Conservation (phyloP, 768 basidiomycete species). For the Suillus placidus region DNA sequence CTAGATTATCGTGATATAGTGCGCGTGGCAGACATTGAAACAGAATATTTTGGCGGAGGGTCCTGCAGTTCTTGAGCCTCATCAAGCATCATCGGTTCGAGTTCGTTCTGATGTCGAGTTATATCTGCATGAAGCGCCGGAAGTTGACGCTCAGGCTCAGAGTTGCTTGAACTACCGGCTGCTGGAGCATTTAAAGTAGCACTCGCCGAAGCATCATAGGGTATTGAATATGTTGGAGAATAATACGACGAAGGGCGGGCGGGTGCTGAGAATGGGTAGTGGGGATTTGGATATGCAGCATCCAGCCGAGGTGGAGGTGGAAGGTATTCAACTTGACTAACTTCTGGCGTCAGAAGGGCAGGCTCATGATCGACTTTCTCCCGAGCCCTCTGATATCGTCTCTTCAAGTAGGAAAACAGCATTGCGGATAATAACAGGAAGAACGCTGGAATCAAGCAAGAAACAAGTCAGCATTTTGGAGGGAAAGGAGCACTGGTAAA, state of each 20-base stretch:
- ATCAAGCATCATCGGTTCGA: slow-evolving; percentile 8
- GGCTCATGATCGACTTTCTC: not conserved
- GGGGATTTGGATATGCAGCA: slow-evolving; percentile 6
- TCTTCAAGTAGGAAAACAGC: slow-evolving; percentile 11
- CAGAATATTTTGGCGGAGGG: slow-evolving; percentile 11
- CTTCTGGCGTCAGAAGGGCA: slow-evolving; percentile 5
- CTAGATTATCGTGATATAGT: not conserved
- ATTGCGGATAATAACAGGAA: slow-evolving; percentile 4
- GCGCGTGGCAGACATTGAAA: not conserved
- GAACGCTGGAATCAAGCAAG: not conserved
- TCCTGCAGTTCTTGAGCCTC: slow-evolving; percentile 5
- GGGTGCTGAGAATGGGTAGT: slow-evolving; percentile 12
- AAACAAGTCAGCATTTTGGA: not conserved
- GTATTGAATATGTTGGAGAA: not conserved
- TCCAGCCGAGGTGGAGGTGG: slow-evolving; percentile 4
- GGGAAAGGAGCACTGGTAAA: not conserved
- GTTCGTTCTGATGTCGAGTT: slow-evolving; percentile 11
- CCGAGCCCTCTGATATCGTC: slow-evolving; percentile 6
- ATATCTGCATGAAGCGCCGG: slow-evolving; percentile 9
- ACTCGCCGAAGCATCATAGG: not conserved
- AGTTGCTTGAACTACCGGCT: slow-evolving; percentile 50
- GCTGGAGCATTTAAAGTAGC: slow-evolving; percentile 83
- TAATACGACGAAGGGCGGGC: slow-evolving; percentile 3
- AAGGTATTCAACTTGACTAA: not conserved
- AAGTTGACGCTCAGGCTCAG: not conserved